Conservation (phyloP, 768 basidiomycete genomes). For the Amanita rubescens region DNA sequence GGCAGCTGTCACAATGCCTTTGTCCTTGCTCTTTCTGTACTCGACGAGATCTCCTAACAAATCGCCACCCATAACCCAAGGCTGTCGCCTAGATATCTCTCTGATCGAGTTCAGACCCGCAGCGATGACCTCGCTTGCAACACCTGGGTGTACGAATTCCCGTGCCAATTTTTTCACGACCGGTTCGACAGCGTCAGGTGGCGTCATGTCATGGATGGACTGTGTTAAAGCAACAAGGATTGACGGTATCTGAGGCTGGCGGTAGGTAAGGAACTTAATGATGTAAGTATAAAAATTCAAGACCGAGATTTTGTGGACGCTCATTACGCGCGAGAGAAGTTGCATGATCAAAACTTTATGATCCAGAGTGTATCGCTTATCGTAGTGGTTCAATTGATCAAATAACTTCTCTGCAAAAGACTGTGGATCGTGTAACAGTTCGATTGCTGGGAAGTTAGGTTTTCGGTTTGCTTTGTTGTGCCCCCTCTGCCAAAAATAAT, state of each 20-base stretch:
- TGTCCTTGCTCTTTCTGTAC: conserved; percentile 93
- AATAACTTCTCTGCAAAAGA: conserved; percentile 93
- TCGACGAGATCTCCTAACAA: conserved; percentile 87
- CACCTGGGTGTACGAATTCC: conserved; percentile 97
- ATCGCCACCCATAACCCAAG: conserved; percentile 97
- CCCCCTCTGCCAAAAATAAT: conserved; percentile 23
- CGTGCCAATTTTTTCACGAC: conserved; percentile 87
- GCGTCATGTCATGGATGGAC: conserved; percentile 91
- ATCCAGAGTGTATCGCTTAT: conserved; percentile 93
- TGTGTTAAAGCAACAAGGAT: conserved; percentile 94
- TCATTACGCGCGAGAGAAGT: conserved; percentile 90
- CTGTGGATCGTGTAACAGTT: conserved; percentile 92
- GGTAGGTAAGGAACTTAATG: conserved; percentile 86
- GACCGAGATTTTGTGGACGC: conserved; percentile 85
- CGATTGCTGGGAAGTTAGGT: conserved; percentile 86
- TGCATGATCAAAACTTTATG: conserved; percentile 98
- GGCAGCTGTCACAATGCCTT: conserved; percentile 84
- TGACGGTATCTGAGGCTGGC: conserved; percentile 86
- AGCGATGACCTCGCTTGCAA: conserved; percentile 89
- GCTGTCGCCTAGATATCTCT: conserved; percentile 90
- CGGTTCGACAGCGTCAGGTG: conserved; percentile 86
- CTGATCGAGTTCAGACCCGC: conserved; percentile 95
- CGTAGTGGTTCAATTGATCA: conserved; percentile 72
- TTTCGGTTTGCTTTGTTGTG: conserved; percentile 22
- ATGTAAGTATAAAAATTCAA: conserved; percentile 95